Conservation (phyloP, 2,329 filamentous ascomycete genomes). For the Nakataea oryzae region DNA sequence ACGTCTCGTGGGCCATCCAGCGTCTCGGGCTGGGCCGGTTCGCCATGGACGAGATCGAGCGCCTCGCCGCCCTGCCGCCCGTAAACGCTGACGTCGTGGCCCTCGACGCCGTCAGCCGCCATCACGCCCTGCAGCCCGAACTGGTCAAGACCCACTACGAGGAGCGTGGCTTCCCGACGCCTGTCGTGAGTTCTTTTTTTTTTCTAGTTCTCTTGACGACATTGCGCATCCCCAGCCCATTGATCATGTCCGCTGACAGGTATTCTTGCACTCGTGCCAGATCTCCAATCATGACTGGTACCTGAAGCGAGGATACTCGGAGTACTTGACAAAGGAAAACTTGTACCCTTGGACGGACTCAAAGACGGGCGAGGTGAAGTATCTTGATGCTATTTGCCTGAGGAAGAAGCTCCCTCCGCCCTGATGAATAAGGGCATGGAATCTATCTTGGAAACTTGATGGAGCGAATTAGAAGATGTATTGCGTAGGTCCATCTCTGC, state of each 20-base stretch:
- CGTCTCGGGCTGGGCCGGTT: constrained; percentile 22
- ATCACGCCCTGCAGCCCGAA: constrained; percentile 17
- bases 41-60: constrained; percentile 24
- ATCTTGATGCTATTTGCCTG: constrained; percentile 13
- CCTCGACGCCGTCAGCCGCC: constrained; percentile 22
- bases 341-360: constrained; percentile 11
- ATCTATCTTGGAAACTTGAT: neutral
- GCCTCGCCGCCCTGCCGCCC: constrained; percentile 17
- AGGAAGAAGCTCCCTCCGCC: constrained; percentile 10
- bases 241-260: neutral
- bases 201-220: too few relatives aligned
- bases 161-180: constrained; percentile 13
- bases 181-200: constrained; percentile 14
- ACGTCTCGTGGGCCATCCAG: constrained; percentile 27
- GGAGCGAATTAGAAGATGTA: neutral
- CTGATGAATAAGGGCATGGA: neutral
- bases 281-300: constrained; percentile 20
- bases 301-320: constrained; percentile 15
- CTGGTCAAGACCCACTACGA: constrained; percentile 15
- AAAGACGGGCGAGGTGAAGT: constrained; percentile 5
- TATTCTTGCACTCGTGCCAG: neutral
- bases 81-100: constrained; percentile 21
- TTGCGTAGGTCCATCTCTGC: neutral
- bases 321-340: constrained; percentile 7
- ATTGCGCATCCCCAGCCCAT: neutral